Evolutionary conservation across 75 land plant genomes (phyloP).

Genomic region (Cryptomeria japonica): DNA sequence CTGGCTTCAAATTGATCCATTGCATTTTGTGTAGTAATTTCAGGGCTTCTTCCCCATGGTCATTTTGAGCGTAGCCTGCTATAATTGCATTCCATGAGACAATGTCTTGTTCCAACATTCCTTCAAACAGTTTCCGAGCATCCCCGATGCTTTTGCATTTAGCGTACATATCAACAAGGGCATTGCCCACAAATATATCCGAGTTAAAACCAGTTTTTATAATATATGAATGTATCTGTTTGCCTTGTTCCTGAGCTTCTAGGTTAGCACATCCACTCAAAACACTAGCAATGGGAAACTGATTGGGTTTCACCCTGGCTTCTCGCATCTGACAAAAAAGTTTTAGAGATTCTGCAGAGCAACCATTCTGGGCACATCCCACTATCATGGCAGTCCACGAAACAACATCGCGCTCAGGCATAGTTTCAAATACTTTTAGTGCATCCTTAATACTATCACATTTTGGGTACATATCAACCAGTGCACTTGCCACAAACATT

Average conservation of each 20-base stretch:
- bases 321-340: conserved; percentile 15
- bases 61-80: conserved; percentile 13
- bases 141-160: conserved; percentile 14
- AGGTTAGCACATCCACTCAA: conserved; percentile 17
- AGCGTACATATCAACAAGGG: conserved; percentile 25
- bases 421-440: conserved; percentile 4
- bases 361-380: conserved; percentile 23
- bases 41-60: conserved; percentile 17
- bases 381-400: conserved; percentile 18
- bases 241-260: conserved; percentile 12
- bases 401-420: conserved; percentile 9
- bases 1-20: conserved; percentile 4
- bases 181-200: conserved; percentile 17
- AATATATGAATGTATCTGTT: conserved; percentile 14
- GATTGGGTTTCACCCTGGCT: background rate
- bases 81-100: conserved; percentile 21
- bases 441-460: conserved; percentile 18
- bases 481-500: conserved; percentile 14
- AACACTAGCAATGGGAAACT: conserved; percentile 11
- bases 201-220: conserved; percentile 10
- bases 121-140: conserved; percentile 13
- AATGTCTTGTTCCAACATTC: background rate
- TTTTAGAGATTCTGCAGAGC: background rate
- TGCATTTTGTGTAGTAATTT: conserved; percentile 17
- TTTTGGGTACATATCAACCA: conserved; percentile 20